phyloP scores from a whole-genome alignment of 352 stramenopile species.

The Aphanomyces invadans region DNA sequence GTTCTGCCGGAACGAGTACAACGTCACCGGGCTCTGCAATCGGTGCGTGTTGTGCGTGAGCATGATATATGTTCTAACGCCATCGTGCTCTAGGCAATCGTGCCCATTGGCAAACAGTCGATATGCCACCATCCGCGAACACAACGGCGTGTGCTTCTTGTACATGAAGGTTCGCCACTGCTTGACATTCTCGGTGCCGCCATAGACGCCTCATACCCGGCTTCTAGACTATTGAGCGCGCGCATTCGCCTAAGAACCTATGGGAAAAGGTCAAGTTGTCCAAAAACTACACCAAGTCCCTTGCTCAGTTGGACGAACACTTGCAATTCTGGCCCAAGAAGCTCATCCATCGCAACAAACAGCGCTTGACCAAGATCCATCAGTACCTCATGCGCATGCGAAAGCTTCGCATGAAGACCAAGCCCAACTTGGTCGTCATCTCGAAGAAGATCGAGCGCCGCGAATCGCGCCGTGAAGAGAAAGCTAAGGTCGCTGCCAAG shows the following conservation, averaged over 20 bases:
- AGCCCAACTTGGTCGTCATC: slow-evolving; percentile 91
- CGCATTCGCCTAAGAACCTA: slow-evolving; percentile 96
- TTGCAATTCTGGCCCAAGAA: slow-evolving; percentile 98
- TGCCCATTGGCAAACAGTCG: slow-evolving; percentile 97
- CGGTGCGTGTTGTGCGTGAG: no score
- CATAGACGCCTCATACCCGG: background rate
- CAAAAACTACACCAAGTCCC: slow-evolving; percentile 95
- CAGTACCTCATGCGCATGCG: slow-evolving; percentile 99
- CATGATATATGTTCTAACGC: no score
- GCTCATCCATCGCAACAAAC: slow-evolving; percentile 97
- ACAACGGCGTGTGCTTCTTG: slow-evolving; percentile 92
- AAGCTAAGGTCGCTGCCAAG: slow-evolving; percentile 93
- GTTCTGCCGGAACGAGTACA: slow-evolving; percentile 98
- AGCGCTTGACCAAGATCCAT: slow-evolving; percentile 98
- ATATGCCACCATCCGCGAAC: slow-evolving; percentile 97
- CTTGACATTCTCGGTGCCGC: background rate
- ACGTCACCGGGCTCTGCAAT: slow-evolving; percentile 97
- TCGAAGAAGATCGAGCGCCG: slow-evolving; percentile 95
- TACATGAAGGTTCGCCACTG: slow-evolving; percentile 88
- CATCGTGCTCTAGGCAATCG: slow-evolving; percentile 25
- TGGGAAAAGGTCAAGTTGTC: slow-evolving; percentile 98
- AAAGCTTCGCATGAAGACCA: slow-evolving; percentile 94
- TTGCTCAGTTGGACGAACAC: slow-evolving; percentile 92
- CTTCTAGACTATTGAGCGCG: slow-evolving; percentile 91
- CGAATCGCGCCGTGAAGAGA: slow-evolving; percentile 94